Conservation (phyloP, 2,329 filamentous ascomycete species). For the Sodiomyces alkalinus region DNA sequence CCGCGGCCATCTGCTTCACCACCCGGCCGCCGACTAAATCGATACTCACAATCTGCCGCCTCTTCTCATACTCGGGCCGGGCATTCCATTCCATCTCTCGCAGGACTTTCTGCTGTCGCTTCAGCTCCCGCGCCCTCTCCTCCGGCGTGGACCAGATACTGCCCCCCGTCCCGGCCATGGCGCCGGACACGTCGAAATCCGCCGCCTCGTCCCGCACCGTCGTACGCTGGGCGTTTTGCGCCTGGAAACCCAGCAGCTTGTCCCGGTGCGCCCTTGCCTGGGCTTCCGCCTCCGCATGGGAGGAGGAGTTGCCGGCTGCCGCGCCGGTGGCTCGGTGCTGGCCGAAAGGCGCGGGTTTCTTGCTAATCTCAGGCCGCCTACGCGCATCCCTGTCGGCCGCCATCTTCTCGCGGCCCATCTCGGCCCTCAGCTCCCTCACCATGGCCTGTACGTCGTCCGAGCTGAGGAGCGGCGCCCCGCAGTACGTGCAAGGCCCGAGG, state of each 20-base stretch:
- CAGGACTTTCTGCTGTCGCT: slow-evolving; percentile 70
- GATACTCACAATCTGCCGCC: slow-evolving; percentile 69
- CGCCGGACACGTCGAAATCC: slow-evolving; percentile 38
- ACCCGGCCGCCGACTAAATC: slow-evolving; percentile 68
- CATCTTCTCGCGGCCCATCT: slow-evolving; percentile 79
- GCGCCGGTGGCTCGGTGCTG: slow-evolving; percentile 20
- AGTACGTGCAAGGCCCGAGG: slow-evolving; percentile 86
- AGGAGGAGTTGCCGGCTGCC: slow-evolving; percentile 14
- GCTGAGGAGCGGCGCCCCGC: slow-evolving; percentile 58
- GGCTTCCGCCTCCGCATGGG: slow-evolving; percentile 41
- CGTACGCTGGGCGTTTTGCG: slow-evolving; percentile 71
- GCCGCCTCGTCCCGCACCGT: slow-evolving; percentile 74
- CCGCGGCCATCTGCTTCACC: slow-evolving; percentile 52
- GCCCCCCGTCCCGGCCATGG: slow-evolving; percentile 27
- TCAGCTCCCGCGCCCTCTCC: slow-evolving; percentile 69
- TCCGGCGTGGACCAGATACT: slow-evolving; percentile 77
- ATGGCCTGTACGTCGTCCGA: slow-evolving; percentile 67
- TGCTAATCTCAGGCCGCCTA: slow-evolving; percentile 48
- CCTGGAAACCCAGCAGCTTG: slow-evolving; percentile 66
- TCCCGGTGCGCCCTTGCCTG: slow-evolving; percentile 69
- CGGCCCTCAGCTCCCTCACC: slow-evolving; percentile 67
- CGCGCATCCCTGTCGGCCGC: slow-evolving; percentile 60
- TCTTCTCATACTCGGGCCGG: slow-evolving; percentile 77
- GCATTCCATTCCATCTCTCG: slow-evolving; percentile 79
- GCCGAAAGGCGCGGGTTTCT: slow-evolving; percentile 44